phyloP scores from a whole-genome alignment of 2,329 filamentous ascomycete species.

The Plenodomus biglobosus region DNA sequence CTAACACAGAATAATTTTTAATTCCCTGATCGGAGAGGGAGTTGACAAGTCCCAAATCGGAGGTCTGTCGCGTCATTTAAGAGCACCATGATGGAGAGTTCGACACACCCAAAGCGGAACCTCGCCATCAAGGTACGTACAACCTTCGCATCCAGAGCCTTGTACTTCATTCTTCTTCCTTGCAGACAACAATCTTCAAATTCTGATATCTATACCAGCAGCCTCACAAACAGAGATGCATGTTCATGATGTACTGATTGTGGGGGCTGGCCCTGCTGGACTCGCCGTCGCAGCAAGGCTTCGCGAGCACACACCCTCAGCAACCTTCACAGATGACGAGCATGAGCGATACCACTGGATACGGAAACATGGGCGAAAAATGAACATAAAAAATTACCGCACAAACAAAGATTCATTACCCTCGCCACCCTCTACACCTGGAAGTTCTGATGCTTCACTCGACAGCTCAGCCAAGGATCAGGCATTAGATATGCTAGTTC shows the following conservation, averaged over 20 bases:
- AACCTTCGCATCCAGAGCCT: neutral
- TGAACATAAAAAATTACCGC: constrained; percentile 58
- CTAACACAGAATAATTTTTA: too few species aligned
- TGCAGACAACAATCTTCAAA: neutral
- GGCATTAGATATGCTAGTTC: constrained; percentile 52
- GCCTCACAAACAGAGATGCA: constrained; percentile 13
- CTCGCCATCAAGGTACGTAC: constrained; percentile 28
- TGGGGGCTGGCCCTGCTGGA: constrained; percentile 73
- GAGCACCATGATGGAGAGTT: constrained; percentile 29
- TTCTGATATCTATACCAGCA: neutral
- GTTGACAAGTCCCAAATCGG: too few species aligned
- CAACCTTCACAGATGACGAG: constrained; percentile 81
- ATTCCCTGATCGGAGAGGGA: too few species aligned
- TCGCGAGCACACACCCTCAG: constrained; percentile 70
- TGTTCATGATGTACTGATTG: constrained; percentile 67
- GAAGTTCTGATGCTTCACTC: constrained; percentile 20
- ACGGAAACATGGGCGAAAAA: constrained; percentile 61
- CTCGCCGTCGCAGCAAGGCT: constrained; percentile 73
- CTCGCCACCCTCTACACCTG: constrained; percentile 27
- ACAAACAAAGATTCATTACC: constrained; percentile 42
- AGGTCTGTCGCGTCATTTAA: neutral
- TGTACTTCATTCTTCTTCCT: neutral
- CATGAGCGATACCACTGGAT: constrained; percentile 82
- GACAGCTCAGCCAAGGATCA: constrained; percentile 5
- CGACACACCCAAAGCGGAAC: constrained; percentile 2